phyloP scores from a whole-genome alignment of 495 filamentous ascomycete species.

The Melanomma pulvis-pyrius region DNA sequence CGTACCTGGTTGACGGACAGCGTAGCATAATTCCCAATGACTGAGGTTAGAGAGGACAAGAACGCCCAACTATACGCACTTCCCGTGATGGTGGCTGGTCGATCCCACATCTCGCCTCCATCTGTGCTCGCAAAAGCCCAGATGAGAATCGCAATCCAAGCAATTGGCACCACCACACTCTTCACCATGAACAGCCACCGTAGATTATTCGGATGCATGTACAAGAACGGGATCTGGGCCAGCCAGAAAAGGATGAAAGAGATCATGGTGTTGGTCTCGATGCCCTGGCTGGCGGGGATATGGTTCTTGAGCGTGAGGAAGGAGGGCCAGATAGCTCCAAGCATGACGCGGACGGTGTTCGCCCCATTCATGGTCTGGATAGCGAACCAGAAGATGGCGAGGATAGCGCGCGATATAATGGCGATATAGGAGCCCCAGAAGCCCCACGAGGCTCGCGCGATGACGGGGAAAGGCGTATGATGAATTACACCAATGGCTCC shows the following conservation, averaged over 20 bases:
- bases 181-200: constrained; percentile 65
- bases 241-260: constrained; percentile 66
- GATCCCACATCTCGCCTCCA: constrained; percentile 52
- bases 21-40: constrained; percentile 44
- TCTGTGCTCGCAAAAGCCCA: constrained; percentile 57
- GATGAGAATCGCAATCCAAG: constrained; percentile 57
- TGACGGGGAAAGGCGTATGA: constrained; percentile 69
- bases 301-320: constrained; percentile 41
- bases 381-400: constrained; percentile 74
- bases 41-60: constrained; percentile 36
- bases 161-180: constrained; percentile 55
- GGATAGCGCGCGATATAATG: constrained; percentile 66
- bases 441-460: constrained; percentile 67
- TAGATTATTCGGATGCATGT: constrained; percentile 60
- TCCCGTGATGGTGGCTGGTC: constrained; percentile 49
- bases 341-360: constrained; percentile 66
- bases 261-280: constrained; percentile 67
- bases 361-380: constrained; percentile 71
- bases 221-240: constrained; percentile 56
- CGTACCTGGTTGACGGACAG: constrained; percentile 41
- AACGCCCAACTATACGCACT: constrained; percentile 47
- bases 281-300: constrained; percentile 57
- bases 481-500: constrained; percentile 56
- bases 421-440: constrained; percentile 71
- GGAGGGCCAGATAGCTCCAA: constrained; percentile 64